phyloP scores from a whole-genome alignment of 1,284 basidiomycete genomes.

The Coniferiporia weirii region DNA sequence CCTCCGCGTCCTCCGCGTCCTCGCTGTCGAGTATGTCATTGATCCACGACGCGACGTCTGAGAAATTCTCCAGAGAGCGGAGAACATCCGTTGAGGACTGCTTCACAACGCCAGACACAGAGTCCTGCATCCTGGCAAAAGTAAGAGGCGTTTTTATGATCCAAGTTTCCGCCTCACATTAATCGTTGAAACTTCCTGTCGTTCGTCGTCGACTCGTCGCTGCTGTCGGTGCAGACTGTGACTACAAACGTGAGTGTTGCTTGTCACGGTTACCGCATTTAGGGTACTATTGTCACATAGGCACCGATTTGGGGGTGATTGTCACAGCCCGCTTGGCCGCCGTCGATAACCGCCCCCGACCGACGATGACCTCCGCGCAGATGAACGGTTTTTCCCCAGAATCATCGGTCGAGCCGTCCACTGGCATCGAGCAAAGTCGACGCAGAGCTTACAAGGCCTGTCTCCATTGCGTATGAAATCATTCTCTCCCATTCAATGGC shows the following conservation, averaged over 20 bases:
- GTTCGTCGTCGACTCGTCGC: too few species aligned
- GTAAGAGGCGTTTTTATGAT: neutral
- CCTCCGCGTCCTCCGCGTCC: slow-evolving; percentile 33
- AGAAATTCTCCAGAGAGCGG: slow-evolving; percentile 35
- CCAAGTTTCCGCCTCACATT: too few species aligned
- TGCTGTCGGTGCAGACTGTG: too few species aligned
- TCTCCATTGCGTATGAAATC: slow-evolving; percentile 26
- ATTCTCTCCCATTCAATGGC: neutral
- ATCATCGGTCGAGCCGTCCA: slow-evolving; percentile 11
- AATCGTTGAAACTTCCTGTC: too few species aligned
- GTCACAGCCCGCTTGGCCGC: neutral
- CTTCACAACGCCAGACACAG: neutral
- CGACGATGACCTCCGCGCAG: neutral
- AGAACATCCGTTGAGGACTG: slow-evolving; percentile 5
- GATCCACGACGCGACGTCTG: slow-evolving; percentile 25
- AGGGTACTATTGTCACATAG: too few species aligned
- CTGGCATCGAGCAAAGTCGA: slow-evolving; percentile 6
- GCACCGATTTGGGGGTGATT: neutral
- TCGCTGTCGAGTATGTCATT: slow-evolving; percentile 26
- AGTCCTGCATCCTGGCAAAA: slow-evolving; percentile 10
- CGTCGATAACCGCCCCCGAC: slow-evolving; percentile 10
- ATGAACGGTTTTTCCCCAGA: slow-evolving; percentile 15
- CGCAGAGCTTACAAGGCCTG: slow-evolving; percentile 21
- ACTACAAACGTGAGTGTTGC: too few species aligned
- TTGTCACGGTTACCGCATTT: too few species aligned